These are phyloP conservation scores for Zostera marina DNA, from an alignment of 116 monocot genomes.

Conservation along the genomic window DNA sequence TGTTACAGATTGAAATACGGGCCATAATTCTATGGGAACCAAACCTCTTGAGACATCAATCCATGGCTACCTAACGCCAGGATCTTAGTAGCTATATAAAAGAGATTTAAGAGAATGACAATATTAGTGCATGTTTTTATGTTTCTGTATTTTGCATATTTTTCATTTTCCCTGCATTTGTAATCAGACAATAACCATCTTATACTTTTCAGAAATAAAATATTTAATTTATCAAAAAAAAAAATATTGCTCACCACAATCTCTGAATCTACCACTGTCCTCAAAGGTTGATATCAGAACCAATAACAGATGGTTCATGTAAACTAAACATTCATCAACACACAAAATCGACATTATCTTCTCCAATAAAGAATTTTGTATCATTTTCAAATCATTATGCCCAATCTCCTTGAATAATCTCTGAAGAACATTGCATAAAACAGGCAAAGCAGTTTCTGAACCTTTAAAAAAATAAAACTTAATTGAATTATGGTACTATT, in stretches of 20 bases:
- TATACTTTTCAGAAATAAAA: background rate
- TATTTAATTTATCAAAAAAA: no score
- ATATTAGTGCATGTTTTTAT: no score
- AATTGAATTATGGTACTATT: background rate
- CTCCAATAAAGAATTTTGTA: constrained; percentile 35
- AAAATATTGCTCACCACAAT: constrained; percentile 31
- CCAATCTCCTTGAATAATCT: constrained; percentile 45
- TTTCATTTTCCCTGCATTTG: no score
- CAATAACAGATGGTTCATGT: constrained; percentile 33
- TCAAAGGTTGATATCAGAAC: constrained; percentile 33
- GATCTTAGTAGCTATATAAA: no score
- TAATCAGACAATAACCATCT: no score
- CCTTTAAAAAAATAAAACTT: constrained; percentile 19
- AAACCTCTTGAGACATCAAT: no score
- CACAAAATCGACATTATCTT: constrained; percentile 12
- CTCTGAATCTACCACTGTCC: constrained; percentile 12
- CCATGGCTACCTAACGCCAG: no score
- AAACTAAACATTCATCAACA: constrained; percentile 18
- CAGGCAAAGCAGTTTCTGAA: constrained; percentile 32
- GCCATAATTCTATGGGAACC: no score
- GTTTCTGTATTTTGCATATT: no score
- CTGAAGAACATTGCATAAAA: constrained; percentile 28
- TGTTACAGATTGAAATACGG: no score
- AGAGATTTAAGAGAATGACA: no score
- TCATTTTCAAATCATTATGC: constrained; percentile 28